These are phyloP conservation scores for Eucalyptus erythrocorys DNA, from an alignment of 345 rosid genomes.

Conservation along the genomic window DNA sequence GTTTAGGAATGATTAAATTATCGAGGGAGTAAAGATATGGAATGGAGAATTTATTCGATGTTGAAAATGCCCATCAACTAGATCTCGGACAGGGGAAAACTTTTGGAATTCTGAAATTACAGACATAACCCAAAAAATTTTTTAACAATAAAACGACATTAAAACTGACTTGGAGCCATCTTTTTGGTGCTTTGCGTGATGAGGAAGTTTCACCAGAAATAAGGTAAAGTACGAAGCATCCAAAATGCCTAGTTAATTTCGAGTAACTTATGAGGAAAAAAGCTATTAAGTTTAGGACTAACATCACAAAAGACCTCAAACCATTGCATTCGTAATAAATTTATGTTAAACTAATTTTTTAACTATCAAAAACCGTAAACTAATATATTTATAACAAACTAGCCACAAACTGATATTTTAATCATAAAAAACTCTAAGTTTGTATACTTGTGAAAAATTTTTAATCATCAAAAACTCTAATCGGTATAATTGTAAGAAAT, in stretches of 20 bases:
- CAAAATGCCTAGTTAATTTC: background rate
- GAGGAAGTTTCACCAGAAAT: background rate
- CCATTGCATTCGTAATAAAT: accelerated
- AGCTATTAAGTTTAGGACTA: background rate
- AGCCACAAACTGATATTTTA: too few relatives aligned
- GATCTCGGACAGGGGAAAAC: background rate
- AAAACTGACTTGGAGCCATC: background rate
- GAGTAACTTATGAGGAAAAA: background rate
- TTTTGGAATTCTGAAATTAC: background rate
- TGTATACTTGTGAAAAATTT: too few relatives aligned
- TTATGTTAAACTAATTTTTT: too few relatives aligned
- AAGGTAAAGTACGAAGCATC: background rate
- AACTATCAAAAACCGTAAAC: accelerated
- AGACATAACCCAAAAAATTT: background rate
- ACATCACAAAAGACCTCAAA: too few relatives aligned
- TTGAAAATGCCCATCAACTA: background rate
- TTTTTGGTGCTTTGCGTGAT: background rate
- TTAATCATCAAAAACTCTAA: too few relatives aligned
- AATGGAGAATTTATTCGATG: background rate
- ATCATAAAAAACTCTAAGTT: too few relatives aligned
- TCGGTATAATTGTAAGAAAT: too few relatives aligned
- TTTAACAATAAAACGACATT: background rate
- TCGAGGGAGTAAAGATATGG: background rate
- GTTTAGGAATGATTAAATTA: background rate
- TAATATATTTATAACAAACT: accelerated